phyloP scores from a whole-genome alignment of 2,329 filamentous ascomycete species.

The Xylaria sp. region DNA sequence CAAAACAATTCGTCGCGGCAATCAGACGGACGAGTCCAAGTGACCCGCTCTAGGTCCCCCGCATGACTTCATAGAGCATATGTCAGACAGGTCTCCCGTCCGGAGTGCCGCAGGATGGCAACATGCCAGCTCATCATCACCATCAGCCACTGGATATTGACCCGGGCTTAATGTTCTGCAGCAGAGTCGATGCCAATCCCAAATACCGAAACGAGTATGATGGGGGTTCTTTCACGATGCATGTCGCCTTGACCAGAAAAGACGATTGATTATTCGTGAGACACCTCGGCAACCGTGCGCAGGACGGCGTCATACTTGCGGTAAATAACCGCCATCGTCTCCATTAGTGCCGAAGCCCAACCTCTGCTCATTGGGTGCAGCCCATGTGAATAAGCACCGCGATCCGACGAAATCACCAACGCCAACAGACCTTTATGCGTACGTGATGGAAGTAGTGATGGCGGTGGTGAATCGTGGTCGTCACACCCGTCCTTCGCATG shows the following conservation, averaged over 20 bases:
- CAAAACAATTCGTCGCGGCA: constrained; percentile 9
- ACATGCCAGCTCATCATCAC: constrained; percentile 30
- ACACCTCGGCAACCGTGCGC: background rate
- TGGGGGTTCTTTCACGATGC: constrained; percentile 1
- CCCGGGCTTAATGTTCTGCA: background rate
- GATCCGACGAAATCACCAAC: background rate
- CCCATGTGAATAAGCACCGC: background rate
- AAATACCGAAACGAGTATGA: background rate
- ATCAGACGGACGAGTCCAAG: constrained; percentile 25
- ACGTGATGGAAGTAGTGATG: no score
- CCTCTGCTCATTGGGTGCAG: constrained; percentile 10
- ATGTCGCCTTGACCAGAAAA: constrained; percentile 9
- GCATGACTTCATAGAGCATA: constrained; percentile 40
- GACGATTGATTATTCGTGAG: constrained; percentile 22
- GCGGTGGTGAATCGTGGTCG: background rate
- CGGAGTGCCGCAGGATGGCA: constrained; percentile 8
- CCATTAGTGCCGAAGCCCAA: constrained; percentile 5
- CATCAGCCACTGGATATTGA: constrained; percentile 10
- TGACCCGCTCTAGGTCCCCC: constrained; percentile 32
- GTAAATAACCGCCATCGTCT: constrained; percentile 1
- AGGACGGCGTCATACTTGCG: constrained; percentile 33
- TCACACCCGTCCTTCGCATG: constrained; percentile 8
- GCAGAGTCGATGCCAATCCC: background rate
- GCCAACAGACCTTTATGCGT: background rate
- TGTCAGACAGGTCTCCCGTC: constrained; percentile 9